These are phyloP conservation scores for Murraya paniculata DNA, from an alignment of 345 rosid genomes.

Conservation along the genomic window DNA sequence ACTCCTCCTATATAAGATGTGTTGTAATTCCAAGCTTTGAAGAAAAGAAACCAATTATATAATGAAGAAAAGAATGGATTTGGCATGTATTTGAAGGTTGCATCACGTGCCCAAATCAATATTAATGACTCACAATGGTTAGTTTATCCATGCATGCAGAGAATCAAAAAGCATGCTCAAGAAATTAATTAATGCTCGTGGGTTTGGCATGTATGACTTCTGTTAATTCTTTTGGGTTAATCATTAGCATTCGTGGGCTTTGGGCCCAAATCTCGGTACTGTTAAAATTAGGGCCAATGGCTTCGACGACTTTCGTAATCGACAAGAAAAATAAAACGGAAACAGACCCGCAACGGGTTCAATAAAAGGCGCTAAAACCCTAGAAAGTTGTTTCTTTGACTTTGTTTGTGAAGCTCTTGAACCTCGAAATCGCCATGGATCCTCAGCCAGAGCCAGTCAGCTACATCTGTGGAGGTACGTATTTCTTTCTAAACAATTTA, in stretches of 20 bases:
- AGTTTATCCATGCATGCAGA: not conserved
- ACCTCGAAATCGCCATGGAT: constrained; percentile 46
- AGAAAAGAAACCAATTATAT: constrained; percentile 8
- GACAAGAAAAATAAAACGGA: not conserved
- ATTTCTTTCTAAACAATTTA: not conserved
- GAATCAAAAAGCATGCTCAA: constrained; percentile 2
- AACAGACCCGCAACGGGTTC: not conserved
- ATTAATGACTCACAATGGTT: not conserved
- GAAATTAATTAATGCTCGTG: not conserved
- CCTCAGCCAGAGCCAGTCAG: constrained; percentile 81
- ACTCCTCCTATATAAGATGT: constrained; percentile 3
- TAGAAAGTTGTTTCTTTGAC: not conserved
- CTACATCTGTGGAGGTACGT: constrained; percentile 78
- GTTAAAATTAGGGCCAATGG: not conserved
- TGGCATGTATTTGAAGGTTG: constrained; percentile 14
- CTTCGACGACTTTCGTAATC: not conserved
- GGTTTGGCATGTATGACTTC: no score
- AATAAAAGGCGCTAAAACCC: not conserved
- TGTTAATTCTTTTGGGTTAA: no score
- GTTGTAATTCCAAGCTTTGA: constrained; percentile 26
- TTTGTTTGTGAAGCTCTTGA: not conserved
- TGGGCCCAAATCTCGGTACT: not conserved
- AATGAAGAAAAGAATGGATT: constrained; percentile 45
- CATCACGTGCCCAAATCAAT: not conserved
- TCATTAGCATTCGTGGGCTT: not conserved